A percentile compares a stretch with the other conserved stretches of the same genome.
Conservation (phyloP, 345 rosid species). For the Melaleuca alternifolia region DNA sequence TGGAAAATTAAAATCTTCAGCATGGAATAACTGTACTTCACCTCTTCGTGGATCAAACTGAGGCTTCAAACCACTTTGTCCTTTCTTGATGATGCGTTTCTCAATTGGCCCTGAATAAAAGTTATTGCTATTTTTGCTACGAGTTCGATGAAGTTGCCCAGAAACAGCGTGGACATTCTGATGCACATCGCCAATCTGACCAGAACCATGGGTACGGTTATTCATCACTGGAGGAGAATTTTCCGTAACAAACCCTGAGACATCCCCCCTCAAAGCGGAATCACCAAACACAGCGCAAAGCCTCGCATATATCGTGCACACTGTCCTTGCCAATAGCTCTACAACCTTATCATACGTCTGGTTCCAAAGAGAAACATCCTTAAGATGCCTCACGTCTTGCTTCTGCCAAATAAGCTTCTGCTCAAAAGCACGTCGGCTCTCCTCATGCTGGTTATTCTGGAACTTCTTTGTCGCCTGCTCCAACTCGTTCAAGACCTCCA, state of each 20-base stretch:
- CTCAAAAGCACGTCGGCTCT: constrained; percentile 72
- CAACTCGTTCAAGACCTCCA: constrained; percentile 85
- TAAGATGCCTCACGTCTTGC: constrained; percentile 83
- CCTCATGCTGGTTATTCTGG: constrained; percentile 71
- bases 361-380: constrained; percentile 83
- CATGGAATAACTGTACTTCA: constrained; percentile 29
- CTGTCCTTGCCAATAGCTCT: constrained; percentile 79
- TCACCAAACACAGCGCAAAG: constrained; percentile 61
- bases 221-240: constrained; percentile 11
- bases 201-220: constrained; percentile 14
- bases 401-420: constrained; percentile 96
- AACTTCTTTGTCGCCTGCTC: constrained; percentile 81
- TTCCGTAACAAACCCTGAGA: constrained; percentile 5
- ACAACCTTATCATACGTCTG: constrained; percentile 86
- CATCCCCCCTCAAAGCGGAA: constrained; percentile 19
- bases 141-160: constrained; percentile 34
- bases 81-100: constrained; percentile 9
- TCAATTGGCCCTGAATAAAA: constrained; percentile 17
- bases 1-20: constrained; percentile 61
- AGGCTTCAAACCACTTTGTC: constrained; percentile 24
- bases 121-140: constrained; percentile 34
- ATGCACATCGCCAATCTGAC: constrained; percentile 6
- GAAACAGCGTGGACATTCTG: constrained; percentile 14
- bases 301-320: constrained; percentile 74
- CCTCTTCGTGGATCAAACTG: constrained; percentile 24